Evolutionary conservation across 2,329 filamentous ascomycete genomes (phyloP).

Genomic region (Trichoderma breve): DNA sequence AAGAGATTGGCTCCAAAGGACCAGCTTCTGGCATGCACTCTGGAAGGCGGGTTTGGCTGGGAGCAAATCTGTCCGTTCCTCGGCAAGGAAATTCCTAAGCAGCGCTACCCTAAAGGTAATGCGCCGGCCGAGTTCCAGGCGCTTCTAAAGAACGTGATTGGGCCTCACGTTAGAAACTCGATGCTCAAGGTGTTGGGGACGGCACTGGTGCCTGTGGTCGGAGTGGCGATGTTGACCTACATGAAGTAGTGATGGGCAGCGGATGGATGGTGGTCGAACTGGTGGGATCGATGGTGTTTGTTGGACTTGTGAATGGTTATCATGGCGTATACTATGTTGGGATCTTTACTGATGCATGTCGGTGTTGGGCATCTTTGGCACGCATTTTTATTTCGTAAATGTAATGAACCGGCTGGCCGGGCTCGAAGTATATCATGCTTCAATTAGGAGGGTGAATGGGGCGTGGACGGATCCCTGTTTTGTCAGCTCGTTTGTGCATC

Average conservation of each 20-base stretch:
- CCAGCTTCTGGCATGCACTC: constrained; percentile 30
- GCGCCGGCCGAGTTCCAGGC: constrained; percentile 5
- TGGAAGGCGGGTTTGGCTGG: constrained; percentile 38
- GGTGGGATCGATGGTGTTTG: background rate
- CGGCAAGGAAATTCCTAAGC: constrained; percentile 30
- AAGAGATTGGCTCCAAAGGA: constrained; percentile 30
- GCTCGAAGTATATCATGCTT: background rate
- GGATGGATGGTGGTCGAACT: background rate
- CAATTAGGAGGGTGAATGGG: background rate
- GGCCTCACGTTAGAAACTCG: background rate
- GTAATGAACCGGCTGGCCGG: background rate
- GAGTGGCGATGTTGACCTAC: background rate
- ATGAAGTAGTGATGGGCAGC: background rate
- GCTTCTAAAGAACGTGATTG: background rate
- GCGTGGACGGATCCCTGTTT: background rate
- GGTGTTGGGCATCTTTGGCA: background rate
- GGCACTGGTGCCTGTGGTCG: background rate
- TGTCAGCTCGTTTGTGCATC: background rate
- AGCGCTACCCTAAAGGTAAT: constrained; percentile 12
- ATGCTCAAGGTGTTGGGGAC: background rate
- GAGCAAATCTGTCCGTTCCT: constrained; percentile 37
- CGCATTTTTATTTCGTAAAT: background rate
- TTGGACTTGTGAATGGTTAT: background rate
- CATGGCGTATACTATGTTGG: background rate
- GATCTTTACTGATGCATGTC: background rate